These are phyloP conservation scores for Penicillium sp. DNA, from an alignment of 2,329 filamentous ascomycete species.

Conservation along the genomic window DNA sequence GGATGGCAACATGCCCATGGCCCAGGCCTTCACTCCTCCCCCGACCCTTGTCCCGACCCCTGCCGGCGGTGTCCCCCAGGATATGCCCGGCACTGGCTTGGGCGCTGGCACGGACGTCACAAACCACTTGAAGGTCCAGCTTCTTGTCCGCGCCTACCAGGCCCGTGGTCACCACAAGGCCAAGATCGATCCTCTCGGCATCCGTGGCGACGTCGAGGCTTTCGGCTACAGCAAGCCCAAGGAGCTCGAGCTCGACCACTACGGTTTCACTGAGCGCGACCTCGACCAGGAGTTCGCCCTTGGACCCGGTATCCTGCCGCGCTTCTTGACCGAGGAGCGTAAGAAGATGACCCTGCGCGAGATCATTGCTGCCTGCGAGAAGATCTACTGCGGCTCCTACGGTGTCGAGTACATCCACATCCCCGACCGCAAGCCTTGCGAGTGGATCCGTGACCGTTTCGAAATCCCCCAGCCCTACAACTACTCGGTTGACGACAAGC, in stretches of 20 bases:
- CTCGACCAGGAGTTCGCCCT: conserved; percentile 87
- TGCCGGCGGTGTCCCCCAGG: conserved; percentile 68
- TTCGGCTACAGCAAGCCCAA: conserved; percentile 85
- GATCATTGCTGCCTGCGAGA: conserved; percentile 88
- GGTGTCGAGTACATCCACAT: conserved; percentile 99
- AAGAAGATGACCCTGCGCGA: conserved; percentile 97
- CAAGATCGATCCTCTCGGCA: conserved; percentile 91
- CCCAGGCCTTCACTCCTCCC: conserved; percentile 92
- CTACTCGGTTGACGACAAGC: conserved; percentile 97
- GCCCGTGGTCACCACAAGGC: conserved; percentile 97
- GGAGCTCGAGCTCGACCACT: conserved; percentile 88
- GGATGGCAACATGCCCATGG: conserved; percentile 93
- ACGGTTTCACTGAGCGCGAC: conserved; percentile 91
- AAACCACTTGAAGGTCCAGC: conserved; percentile 96
- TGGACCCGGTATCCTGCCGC: conserved; percentile 88
- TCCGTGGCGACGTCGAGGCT: conserved; percentile 76
- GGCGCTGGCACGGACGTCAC: conserved; percentile 75
- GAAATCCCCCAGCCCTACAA: conserved; percentile 94
- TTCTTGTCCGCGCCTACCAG: conserved; percentile 95
- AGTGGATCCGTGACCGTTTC: conserved; percentile 93
- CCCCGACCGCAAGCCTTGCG: conserved; percentile 92
- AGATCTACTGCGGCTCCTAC: conserved; percentile 95
- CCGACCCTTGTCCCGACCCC: conserved; percentile 84
- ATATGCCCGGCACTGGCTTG: conserved; percentile 65
- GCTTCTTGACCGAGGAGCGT: conserved; percentile 81